These are phyloP conservation scores for Gleditsia sinensis DNA, from an alignment of 306 rosid genomes.

Conservation along the genomic window DNA sequence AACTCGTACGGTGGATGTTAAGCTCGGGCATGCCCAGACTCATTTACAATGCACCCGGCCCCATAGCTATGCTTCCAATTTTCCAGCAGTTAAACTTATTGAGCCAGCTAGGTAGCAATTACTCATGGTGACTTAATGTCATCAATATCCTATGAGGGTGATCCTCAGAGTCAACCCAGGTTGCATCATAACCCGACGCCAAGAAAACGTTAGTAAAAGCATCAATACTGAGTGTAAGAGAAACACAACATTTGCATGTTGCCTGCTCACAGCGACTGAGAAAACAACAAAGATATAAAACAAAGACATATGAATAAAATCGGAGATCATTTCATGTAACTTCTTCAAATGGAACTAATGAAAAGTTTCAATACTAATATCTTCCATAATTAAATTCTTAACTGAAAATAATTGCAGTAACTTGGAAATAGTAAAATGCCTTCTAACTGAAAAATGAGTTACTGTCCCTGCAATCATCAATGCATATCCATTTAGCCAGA, in stretches of 20 bases:
- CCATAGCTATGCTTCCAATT: neutral
- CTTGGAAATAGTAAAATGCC: conserved; percentile 47
- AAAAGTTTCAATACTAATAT: conserved; percentile 44
- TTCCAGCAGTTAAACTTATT: neutral
- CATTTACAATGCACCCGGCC: neutral
- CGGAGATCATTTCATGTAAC: conserved; percentile 47
- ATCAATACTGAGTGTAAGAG: neutral
- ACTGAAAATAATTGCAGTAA: conserved; percentile 49
- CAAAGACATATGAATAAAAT: conserved; percentile 37
- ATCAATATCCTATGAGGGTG: neutral
- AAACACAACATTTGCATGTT: neutral
- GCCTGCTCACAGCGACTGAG: neutral
- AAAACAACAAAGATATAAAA: conserved; percentile 1
- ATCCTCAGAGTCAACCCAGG: neutral
- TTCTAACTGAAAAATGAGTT: conserved; percentile 59
- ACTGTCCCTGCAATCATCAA: conserved; percentile 63
- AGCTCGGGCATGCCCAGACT: neutral
- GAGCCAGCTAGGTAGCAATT: neutral
- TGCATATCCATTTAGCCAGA: conserved; percentile 58
- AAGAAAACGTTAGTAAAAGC: neutral
- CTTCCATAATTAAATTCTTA: conserved; percentile 62
- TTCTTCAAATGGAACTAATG: conserved; percentile 59
- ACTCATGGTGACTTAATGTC: neutral
- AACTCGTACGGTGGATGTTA: neutral
- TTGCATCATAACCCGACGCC: neutral